These are phyloP conservation scores for Keithomyces neogunnii DNA, from an alignment of 2,329 filamentous ascomycete genomes.

Conservation along the genomic window DNA sequence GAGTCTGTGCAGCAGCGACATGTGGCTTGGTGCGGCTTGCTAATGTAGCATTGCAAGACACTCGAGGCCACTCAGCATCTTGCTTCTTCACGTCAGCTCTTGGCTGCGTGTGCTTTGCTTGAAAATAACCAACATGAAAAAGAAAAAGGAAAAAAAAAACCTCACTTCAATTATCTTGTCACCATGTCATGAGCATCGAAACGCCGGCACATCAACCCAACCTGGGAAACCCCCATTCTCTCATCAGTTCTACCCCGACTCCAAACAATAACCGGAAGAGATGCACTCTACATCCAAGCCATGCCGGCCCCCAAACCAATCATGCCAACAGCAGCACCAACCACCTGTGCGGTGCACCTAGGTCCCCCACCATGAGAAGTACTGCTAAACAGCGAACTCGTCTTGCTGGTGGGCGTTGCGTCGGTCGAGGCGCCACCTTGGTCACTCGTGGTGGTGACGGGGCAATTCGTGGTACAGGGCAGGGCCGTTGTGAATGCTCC, in stretches of 20 bases:
- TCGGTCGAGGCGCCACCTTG: neutral
- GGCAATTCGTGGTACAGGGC: slow-evolving; percentile 32
- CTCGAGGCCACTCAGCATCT: no score
- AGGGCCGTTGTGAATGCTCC: slow-evolving; percentile 32
- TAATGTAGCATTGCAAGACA: no score
- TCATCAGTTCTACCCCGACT: neutral
- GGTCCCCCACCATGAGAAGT: slow-evolving; percentile 14
- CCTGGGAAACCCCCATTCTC: no score
- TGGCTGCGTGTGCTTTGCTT: no score
- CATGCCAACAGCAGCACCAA: slow-evolving; percentile 20
- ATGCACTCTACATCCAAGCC: slow-evolving; percentile 12
- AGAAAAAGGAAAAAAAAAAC: no score
- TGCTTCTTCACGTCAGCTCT: no score
- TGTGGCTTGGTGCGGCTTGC: no score
- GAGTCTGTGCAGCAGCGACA: no score
- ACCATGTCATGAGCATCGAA: no score
- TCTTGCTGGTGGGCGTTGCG: slow-evolving; percentile 11
- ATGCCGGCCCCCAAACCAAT: slow-evolving; percentile 21
- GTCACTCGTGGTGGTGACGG: slow-evolving; percentile 20
- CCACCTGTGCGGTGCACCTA: slow-evolving; percentile 18
- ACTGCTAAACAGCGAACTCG: slow-evolving; percentile 10
- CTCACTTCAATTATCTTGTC: no score
- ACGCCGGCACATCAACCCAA: no score
- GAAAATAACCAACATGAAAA: no score
- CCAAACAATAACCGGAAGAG: slow-evolving; percentile 4